Evolutionary conservation across 2,329 filamentous ascomycete genomes (phyloP).

Genomic region (Scorias spongiosa): DNA sequence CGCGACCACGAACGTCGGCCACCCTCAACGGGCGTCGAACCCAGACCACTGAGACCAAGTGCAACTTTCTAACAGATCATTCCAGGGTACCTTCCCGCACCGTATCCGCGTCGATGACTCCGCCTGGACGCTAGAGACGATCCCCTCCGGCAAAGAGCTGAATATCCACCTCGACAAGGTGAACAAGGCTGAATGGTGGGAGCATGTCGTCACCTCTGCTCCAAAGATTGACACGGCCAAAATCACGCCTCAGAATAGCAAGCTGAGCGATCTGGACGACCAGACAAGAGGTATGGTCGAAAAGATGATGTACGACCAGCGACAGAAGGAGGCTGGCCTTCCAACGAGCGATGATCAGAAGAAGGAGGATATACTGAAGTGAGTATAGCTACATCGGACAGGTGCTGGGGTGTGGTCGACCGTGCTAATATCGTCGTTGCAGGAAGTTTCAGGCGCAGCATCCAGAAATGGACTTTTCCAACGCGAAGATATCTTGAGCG

Average conservation of each 20-base stretch:
- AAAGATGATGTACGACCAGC: constrained; percentile 99
- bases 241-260: constrained; percentile 85
- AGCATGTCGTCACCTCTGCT: constrained; percentile 72
- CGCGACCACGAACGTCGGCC: not conserved
- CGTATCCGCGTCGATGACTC: constrained; percentile 70
- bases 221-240: constrained; percentile 91
- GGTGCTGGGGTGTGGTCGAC: too few relatives aligned
- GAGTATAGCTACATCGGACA: not conserved
- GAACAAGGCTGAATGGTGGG: constrained; percentile 98
- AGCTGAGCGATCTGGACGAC: constrained; percentile 81
- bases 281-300: constrained; percentile 95
- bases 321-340: constrained; percentile 83
- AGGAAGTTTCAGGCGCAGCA: constrained; percentile 71
- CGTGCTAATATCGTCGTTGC: not conserved
- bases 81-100: constrained; percentile 71
- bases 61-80: not conserved
- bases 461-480: constrained; percentile 55
- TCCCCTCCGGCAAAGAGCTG: constrained; percentile 54
- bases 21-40: not conserved
- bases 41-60: not conserved
- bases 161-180: constrained; percentile 84
- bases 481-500: constrained; percentile 39
- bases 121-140: constrained; percentile 77
- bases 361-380: constrained; percentile 77
- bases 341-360: constrained; percentile 89